These are phyloP conservation scores for Serendipita sp. DNA, from an alignment of 768 basidiomycete genomes.

Conservation along the genomic window DNA sequence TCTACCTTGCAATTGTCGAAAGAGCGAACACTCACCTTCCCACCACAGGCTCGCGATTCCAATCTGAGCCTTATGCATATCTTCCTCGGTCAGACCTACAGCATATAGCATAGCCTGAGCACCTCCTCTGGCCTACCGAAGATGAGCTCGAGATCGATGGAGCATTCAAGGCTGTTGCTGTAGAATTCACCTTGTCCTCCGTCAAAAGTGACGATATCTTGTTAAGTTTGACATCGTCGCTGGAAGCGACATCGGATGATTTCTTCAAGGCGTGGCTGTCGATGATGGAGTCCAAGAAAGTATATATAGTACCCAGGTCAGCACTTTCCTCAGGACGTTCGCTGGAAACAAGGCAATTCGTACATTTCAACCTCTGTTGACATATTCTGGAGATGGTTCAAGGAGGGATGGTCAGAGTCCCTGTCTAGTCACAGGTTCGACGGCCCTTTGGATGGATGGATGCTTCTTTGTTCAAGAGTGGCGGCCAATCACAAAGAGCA, in stretches of 20 bases:
- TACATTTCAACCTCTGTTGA: neutral
- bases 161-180: neutral
- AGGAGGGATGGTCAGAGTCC: no score
- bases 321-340: neutral
- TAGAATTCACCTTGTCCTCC: constrained; percentile 45
- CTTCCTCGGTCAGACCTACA: constrained; percentile 55
- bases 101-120: constrained; percentile 84
- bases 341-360: neutral
- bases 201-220: constrained; percentile 59
- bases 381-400: neutral
- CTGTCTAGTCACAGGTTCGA: no score
- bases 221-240: constrained; percentile 34
- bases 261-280: neutral
- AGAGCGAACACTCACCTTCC: constrained; percentile 43
- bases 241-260: neutral
- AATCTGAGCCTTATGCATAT: constrained; percentile 78
- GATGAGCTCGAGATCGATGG: neutral
- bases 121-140: constrained; percentile 39
- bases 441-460: no score
- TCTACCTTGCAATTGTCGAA: neutral
- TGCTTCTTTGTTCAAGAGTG: no score
- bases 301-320: neutral
- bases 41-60: constrained; percentile 85
- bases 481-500: no score
- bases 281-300: neutral